Evolutionary conservation across 2,329 filamentous ascomycete genomes (phyloP).

Genomic region (Pseudonectria buxi): DNA sequence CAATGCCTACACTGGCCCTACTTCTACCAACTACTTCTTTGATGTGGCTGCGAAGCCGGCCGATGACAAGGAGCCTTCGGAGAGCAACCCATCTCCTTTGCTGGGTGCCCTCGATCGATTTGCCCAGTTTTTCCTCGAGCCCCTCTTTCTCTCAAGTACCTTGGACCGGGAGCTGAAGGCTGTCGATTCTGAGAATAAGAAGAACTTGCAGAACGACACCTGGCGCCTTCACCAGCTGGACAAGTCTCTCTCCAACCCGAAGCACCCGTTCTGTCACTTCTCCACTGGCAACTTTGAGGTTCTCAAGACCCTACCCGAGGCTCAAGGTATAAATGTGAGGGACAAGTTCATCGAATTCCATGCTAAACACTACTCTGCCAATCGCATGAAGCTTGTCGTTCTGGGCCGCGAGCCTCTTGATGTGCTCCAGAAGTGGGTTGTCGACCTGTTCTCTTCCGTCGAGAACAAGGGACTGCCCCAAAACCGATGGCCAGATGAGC

Average conservation of each 20-base stretch:
- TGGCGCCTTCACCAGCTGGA: constrained; percentile 85
- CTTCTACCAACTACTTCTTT: constrained; percentile 97
- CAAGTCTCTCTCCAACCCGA: constrained; percentile 79
- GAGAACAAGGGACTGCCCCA: constrained; percentile 71
- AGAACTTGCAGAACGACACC: constrained; percentile 85
- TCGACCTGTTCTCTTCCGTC: constrained; percentile 74
- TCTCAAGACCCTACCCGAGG: constrained; percentile 74
- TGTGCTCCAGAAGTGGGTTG: constrained; percentile 74
- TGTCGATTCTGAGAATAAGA: constrained; percentile 95
- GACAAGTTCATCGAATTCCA: constrained; percentile 93
- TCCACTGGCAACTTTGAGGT: constrained; percentile 85
- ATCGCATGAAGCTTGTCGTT: constrained; percentile 87
- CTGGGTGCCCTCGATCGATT: constrained; percentile 84
- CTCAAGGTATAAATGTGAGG: constrained; percentile 73
- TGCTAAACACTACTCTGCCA: constrained; percentile 82
- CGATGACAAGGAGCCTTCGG: constrained; percentile 50
- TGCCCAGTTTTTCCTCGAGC: constrained; percentile 87
- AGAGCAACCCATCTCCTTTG: constrained; percentile 53
- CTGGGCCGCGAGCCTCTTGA: constrained; percentile 77
- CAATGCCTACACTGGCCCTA: constrained; percentile 90
- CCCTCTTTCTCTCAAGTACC: constrained; percentile 77
- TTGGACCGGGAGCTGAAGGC: constrained; percentile 81
- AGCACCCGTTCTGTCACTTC: constrained; percentile 86
- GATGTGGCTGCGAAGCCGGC: constrained; percentile 78
- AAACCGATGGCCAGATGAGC: constrained; percentile 47